phyloP scores from a whole-genome alignment of 345 rosid genomes.

The Excoecaria cochinchinensis region DNA sequence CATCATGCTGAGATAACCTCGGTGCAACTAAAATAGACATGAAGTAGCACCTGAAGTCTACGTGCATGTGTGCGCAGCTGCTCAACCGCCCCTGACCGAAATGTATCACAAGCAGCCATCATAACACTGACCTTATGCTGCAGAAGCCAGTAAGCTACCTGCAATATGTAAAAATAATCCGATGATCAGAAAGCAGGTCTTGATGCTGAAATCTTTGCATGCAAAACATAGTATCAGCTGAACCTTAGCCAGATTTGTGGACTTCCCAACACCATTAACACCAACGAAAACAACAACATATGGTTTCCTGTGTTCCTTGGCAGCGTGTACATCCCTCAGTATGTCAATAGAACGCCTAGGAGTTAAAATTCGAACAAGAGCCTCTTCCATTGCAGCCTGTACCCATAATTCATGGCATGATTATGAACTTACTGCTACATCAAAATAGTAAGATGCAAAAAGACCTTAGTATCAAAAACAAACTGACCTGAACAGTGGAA shows the following conservation, averaged over 20 bases:
- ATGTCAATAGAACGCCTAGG: slow-evolving; percentile 97
- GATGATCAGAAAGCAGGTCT: slow-evolving; percentile 9
- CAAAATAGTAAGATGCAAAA: not conserved
- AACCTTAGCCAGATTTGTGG: slow-evolving; percentile 94
- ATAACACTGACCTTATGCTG: slow-evolving; percentile 88
- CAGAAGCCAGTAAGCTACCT: slow-evolving; percentile 97
- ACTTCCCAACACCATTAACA: slow-evolving; percentile 98
- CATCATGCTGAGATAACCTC: not conserved
- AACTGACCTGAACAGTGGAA: slow-evolving; percentile 86
- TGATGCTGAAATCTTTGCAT: not conserved
- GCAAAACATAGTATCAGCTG: slow-evolving; percentile 7
- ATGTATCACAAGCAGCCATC: slow-evolving; percentile 99
- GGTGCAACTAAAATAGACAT: not conserved
- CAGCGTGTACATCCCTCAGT: slow-evolving; percentile 87
- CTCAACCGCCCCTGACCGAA: slow-evolving; percentile 98
- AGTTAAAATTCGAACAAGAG: slow-evolving; percentile 92
- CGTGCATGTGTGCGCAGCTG: slow-evolving; percentile 97
- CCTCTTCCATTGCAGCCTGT: slow-evolving; percentile 97
- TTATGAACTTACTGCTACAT: not conserved
- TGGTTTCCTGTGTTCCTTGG: slow-evolving; percentile 88
- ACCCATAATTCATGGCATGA: slow-evolving; percentile 14
- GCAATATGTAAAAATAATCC: slow-evolving; percentile 19
- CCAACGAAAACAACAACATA: slow-evolving; percentile 97
- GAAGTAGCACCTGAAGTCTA: slow-evolving; percentile 71
- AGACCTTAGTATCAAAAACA: not conserved